phyloP scores from a whole-genome alignment of 352 stramenopile genomes.

The Globisporangium viniferum region DNA sequence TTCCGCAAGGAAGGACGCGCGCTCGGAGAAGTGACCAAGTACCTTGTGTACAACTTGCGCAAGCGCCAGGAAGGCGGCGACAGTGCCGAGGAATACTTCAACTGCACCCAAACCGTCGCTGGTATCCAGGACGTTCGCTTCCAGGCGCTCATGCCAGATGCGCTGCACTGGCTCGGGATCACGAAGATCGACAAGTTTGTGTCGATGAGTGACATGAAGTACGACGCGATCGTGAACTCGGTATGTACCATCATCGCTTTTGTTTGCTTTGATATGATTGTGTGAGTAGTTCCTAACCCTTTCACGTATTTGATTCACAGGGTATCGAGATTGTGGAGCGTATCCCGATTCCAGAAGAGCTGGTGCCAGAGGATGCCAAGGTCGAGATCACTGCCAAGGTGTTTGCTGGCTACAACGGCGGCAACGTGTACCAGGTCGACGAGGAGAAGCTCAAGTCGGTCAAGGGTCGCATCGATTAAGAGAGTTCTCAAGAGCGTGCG shows the following conservation, averaged over 20 bases:
- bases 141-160: conserved; percentile 98
- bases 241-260: conserved; percentile 29
- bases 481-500: background rate
- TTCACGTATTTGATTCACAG: conserved; percentile 17
- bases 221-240: conserved; percentile 98
- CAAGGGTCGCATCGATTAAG: conserved; percentile 71
- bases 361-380: conserved; percentile 97
- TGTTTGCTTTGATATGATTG: background rate
- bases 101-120: conserved; percentile 97
- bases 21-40: conserved; percentile 99
- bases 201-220: conserved; percentile 99
- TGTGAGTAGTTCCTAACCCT: background rate
- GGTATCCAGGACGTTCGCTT: conserved; percentile 98
- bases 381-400: conserved; percentile 99
- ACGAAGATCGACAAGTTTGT: conserved; percentile 94
- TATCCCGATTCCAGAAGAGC: conserved; percentile 96
- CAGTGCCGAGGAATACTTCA: conserved; percentile 98
- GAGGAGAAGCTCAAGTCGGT: conserved; percentile 91
- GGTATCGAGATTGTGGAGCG: conserved; percentile 99
- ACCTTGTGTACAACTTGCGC: conserved; percentile 99
- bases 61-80: conserved; percentile 98
- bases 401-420: conserved; percentile 84
- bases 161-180: conserved; percentile 98
- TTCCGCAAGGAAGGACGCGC: conserved; percentile 98
- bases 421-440: conserved; percentile 93